These are phyloP conservation scores for Debaryomyces tyrocola DNA, from an alignment of 805 yeast genomes.

Conservation along the genomic window DNA sequence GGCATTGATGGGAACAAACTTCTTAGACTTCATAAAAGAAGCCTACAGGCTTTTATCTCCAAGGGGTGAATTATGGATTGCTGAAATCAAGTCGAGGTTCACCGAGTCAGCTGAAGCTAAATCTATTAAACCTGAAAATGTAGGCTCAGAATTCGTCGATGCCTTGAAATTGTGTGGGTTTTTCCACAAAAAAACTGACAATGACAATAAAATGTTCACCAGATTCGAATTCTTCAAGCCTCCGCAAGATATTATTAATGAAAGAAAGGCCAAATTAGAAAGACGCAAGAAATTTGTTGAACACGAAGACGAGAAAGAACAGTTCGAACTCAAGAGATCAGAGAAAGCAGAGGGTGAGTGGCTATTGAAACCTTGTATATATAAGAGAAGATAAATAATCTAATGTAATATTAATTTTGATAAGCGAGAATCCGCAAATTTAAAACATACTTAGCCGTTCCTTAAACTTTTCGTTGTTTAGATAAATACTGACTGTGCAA, in stretches of 20 bases:
- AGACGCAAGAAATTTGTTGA: constrained; percentile 70
- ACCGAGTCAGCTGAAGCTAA: constrained; percentile 47
- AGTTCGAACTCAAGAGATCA: constrained; percentile 54
- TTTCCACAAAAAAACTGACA: constrained; percentile 85
- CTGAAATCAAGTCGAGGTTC: constrained; percentile 93
- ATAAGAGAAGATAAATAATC: constrained; percentile 62
- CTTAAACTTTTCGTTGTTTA: too few species aligned
- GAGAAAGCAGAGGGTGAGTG: constrained; percentile 75
- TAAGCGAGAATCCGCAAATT: too few species aligned
- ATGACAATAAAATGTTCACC: constrained; percentile 88
- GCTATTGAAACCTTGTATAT: constrained; percentile 94
- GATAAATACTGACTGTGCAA: too few species aligned
- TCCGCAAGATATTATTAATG: constrained; percentile 62
- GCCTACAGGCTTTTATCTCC: constrained; percentile 86
- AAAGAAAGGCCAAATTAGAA: constrained; percentile 59
- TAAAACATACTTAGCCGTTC: too few species aligned
- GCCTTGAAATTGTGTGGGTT: constrained; percentile 79
- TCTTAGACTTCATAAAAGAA: constrained; percentile 86
- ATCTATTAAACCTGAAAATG: constrained; percentile 35
- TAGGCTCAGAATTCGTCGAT: constrained; percentile 77
- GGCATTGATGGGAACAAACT: constrained; percentile 96
- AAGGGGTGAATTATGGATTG: constrained; percentile 94
- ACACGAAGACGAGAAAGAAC: constrained; percentile 61
- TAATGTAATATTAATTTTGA: not conserved
- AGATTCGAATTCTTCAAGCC: constrained; percentile 94